Evolutionary conservation across 192 early-diverging fungal species (phyloP).

Genomic region (Chytriomyces sp.): DNA sequence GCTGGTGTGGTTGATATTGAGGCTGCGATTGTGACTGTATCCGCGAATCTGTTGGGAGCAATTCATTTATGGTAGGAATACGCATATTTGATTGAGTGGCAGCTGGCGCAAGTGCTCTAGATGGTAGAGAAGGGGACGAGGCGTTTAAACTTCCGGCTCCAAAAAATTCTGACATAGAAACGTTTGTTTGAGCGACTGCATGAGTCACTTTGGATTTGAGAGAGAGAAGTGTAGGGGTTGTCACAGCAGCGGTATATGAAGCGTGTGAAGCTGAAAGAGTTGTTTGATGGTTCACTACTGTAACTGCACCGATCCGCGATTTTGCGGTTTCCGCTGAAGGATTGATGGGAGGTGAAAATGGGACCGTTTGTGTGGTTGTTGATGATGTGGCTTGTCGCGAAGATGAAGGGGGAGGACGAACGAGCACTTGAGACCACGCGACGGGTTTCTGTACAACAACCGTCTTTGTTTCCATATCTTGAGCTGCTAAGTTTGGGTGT

Average conservation of each 20-base stretch:
- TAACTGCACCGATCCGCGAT: neutral
- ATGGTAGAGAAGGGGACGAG: neutral
- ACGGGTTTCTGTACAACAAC: too few species aligned
- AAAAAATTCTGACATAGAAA: conserved; percentile 22
- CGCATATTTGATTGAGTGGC: neutral
- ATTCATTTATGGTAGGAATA: neutral
- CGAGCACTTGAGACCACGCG: neutral
- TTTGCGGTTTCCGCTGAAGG: neutral
- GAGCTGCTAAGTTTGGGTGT: neutral
- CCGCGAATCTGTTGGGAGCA: neutral
- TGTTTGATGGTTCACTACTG: neutral
- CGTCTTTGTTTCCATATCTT: neutral
- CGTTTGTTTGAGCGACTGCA: conserved; percentile 18
- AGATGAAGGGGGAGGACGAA: neutral
- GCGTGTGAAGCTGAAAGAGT: neutral
- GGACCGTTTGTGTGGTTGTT: neutral
- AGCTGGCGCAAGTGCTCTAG: neutral
- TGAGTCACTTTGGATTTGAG: conserved; percentile 1
- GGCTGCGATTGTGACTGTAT: neutral
- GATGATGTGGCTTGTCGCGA: neutral
- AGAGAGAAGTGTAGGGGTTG: neutral
- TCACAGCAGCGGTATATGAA: neutral
- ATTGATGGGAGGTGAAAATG: too few species aligned
- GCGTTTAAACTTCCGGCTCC: conserved; percentile 14
- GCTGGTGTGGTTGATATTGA: neutral